A percentile compares a stretch with the other conserved stretches of the same genome.
These are phyloP conservation scores for Lecanosticta acicola DNA, from an alignment of 2,329 filamentous ascomycete genomes.

Conservation along the genomic window DNA sequence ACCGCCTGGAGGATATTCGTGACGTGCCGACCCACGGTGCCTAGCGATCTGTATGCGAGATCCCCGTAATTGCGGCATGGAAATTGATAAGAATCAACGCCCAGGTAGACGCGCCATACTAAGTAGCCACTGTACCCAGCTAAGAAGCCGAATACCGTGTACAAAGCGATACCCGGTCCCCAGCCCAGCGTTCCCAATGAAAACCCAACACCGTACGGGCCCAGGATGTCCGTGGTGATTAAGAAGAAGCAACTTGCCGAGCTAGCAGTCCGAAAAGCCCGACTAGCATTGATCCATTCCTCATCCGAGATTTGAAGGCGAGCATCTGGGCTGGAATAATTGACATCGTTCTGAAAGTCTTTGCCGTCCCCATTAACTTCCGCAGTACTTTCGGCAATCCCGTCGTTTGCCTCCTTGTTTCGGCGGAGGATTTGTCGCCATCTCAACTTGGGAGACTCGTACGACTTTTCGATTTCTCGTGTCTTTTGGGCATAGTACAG, in stretches of 20 bases:
- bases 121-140: slow-evolving; percentile 27
- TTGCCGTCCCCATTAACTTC: slow-evolving; percentile 2
- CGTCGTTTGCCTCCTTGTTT: slow-evolving; percentile 13
- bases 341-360: slow-evolving; percentile 9
- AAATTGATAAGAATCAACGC: slow-evolving; percentile 37
- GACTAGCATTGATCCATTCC: slow-evolving; percentile 33
- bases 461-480: slow-evolving; percentile 16
- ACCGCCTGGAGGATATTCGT: slow-evolving; percentile 38
- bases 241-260: slow-evolving; percentile 39
- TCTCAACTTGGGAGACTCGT: slow-evolving; percentile 13
- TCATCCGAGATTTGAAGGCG: slow-evolving; percentile 25
- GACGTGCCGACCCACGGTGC: slow-evolving; percentile 34
- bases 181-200: slow-evolving; percentile 28
- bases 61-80: slow-evolving; percentile 41
- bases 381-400: background rate
- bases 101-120: slow-evolving; percentile 35
- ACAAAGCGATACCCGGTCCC: slow-evolving; percentile 4
- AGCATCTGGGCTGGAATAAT: slow-evolving; percentile 12
- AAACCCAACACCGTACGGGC: slow-evolving; percentile 31
- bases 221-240: slow-evolving; percentile 33
- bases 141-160: slow-evolving; percentile 34
- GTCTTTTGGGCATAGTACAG: slow-evolving; percentile 24
- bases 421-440: slow-evolving; percentile 17
- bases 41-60: slow-evolving; percentile 38
- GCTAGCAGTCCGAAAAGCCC: slow-evolving; percentile 33